phyloP scores from a whole-genome alignment of 1,139 yeast genomes.

The Kluyveromyces sp. region DNA sequence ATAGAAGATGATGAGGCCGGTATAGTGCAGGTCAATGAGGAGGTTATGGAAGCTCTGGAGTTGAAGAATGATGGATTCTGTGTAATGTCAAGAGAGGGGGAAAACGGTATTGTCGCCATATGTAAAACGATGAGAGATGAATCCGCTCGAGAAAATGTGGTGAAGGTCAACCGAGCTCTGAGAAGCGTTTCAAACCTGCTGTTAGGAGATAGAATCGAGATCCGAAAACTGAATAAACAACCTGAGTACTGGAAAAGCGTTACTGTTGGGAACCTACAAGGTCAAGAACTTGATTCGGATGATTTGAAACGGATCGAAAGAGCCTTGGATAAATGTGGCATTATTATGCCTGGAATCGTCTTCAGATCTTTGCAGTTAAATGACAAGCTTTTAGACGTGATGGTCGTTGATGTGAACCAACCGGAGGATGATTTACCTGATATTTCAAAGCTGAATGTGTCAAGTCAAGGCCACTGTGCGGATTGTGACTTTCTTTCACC shows the following conservation, averaged over 20 bases:
- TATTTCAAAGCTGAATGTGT: slow-evolving; percentile 29
- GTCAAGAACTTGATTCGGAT: slow-evolving; percentile 18
- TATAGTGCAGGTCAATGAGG: slow-evolving; percentile 45
- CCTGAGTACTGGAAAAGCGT: slow-evolving; percentile 44
- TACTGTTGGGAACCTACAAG: slow-evolving; percentile 29
- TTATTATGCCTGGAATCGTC: slow-evolving; percentile 51
- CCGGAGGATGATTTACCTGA: slow-evolving; percentile 32
- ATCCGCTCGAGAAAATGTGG: slow-evolving; percentile 38
- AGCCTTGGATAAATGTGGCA: slow-evolving; percentile 43
- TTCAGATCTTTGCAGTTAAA: slow-evolving; percentile 21
- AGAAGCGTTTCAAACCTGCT: slow-evolving; percentile 52
- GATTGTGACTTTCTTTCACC: slow-evolving; percentile 37
- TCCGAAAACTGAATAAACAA: slow-evolving; percentile 41
- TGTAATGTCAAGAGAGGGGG: slow-evolving; percentile 42
- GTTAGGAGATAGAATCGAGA: slow-evolving; percentile 63
- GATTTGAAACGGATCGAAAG: slow-evolving; percentile 33
- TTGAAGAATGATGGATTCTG: slow-evolving; percentile 50
- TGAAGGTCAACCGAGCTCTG: slow-evolving; percentile 44
- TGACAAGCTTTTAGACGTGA: slow-evolving; percentile 20
- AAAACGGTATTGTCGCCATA: slow-evolving; percentile 43
- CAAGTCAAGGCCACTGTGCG: background rate
- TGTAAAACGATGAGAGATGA: slow-evolving; percentile 39
- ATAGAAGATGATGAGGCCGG: slow-evolving; percentile 33
- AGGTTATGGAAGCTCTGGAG: slow-evolving; percentile 48
- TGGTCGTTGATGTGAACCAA: slow-evolving; percentile 23